Evolutionary conservation across 768 basidiomycete species (phyloP).

Genomic region (Holtermanniella nyarrowii): DNA sequence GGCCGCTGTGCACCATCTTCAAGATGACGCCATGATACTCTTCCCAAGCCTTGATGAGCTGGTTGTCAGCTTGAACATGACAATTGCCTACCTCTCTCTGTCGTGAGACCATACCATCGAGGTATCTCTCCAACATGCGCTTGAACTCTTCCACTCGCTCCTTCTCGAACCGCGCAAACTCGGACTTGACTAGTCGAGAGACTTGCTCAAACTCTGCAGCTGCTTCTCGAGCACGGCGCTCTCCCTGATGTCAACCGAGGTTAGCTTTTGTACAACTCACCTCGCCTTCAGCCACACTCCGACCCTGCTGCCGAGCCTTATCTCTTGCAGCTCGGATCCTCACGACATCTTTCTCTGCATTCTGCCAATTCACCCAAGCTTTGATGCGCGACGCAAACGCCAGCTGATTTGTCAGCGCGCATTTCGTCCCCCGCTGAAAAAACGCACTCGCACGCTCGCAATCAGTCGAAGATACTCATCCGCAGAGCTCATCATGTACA

Average conservation of each 20-base stretch:
- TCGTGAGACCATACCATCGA: conserved; percentile 73
- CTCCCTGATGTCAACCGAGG: conserved; percentile 50
- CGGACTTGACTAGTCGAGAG: conserved; percentile 76
- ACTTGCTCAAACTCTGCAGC: conserved; percentile 82
- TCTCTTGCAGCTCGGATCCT: conserved; percentile 70
- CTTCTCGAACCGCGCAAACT: conserved; percentile 81
- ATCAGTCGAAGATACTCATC: conserved; percentile 93
- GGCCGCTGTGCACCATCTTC: conserved; percentile 42
- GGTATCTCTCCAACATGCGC: conserved; percentile 63
- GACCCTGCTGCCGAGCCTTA: conserved; percentile 64
- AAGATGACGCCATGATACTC: conserved; percentile 64
- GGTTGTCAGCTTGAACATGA: neutral
- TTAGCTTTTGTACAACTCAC: conserved; percentile 42
- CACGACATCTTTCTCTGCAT: conserved; percentile 60
- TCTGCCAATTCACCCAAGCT: conserved; percentile 69
- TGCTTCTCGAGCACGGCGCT: conserved; percentile 68
- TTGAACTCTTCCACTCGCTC: conserved; percentile 93
- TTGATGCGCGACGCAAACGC: conserved; percentile 82
- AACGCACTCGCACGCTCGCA: conserved; percentile 67
- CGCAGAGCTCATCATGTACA: conserved; percentile 67
- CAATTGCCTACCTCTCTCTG: conserved; percentile 64
- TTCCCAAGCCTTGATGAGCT: conserved; percentile 74
- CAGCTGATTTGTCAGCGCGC: conserved; percentile 46
- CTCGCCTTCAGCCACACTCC: conserved; percentile 67
- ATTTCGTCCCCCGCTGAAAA: neutral